A percentile compares a stretch with the other conserved stretches of the same genome.
These are phyloP conservation scores for Leptomonas pyrrhocoris DNA, from an alignment of 208 protist species.

Conservation along the genomic window DNA sequence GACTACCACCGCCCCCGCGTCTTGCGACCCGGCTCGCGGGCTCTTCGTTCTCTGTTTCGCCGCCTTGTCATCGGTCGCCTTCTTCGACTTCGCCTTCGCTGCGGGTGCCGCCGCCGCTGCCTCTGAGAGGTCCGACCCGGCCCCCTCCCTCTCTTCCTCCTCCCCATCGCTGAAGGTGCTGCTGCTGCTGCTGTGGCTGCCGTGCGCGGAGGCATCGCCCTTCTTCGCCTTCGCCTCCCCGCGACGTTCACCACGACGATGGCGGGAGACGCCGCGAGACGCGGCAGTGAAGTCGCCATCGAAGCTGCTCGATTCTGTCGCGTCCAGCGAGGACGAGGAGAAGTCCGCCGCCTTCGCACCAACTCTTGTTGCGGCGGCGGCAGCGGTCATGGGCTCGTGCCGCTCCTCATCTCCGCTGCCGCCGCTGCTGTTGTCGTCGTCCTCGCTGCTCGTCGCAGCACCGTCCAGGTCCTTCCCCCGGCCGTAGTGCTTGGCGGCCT, in stretches of 20 bases:
- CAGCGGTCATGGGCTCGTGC: slow-evolving; percentile 43
- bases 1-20: slow-evolving; percentile 3
- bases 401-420: slow-evolving; percentile 13
- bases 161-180: slow-evolving; percentile 9
- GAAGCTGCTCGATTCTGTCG: slow-evolving; percentile 1
- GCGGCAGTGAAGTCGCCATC: slow-evolving; percentile 30
- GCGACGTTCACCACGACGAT: slow-evolving; percentile 19
- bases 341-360: slow-evolving; percentile 11
- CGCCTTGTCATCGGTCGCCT: background rate
- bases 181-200: slow-evolving; percentile 3
- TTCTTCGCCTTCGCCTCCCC: slow-evolving; percentile 13
- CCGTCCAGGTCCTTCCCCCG: slow-evolving; percentile 22
- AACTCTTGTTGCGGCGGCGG: slow-evolving; percentile 7
- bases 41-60: background rate
- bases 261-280: slow-evolving; percentile 22
- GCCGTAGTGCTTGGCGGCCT: slow-evolving; percentile 11
- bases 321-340: slow-evolving; percentile 5
- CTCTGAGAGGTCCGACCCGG: slow-evolving; percentile 6
- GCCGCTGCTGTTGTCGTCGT: slow-evolving; percentile 8
- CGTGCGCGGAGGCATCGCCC: background rate
- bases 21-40: background rate
- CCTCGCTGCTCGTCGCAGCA: slow-evolving; percentile 10
- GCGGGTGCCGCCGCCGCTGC: background rate
- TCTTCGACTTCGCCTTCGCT: background rate
- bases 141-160: background rate